These are phyloP conservation scores for Hysterangium stoloniferum DNA, from an alignment of 768 basidiomycete species.

Conservation along the genomic window DNA sequence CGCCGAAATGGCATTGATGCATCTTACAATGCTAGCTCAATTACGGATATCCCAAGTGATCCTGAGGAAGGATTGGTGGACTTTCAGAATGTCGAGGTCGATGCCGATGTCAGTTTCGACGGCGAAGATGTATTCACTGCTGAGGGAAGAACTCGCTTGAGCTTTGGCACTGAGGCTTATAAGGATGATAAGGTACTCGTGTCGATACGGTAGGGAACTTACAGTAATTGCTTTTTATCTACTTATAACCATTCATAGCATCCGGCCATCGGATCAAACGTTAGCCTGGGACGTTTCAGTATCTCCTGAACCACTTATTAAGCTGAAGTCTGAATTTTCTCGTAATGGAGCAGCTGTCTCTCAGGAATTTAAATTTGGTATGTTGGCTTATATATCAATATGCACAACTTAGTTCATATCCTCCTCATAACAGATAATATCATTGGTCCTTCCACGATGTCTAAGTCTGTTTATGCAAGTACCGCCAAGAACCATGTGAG, in stretches of 20 bases:
- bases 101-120: conserved; percentile 29
- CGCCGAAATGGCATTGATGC: conserved; percentile 1
- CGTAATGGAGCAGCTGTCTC: conserved; percentile 32
- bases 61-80: conserved; percentile 73
- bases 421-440: conserved; percentile 1
- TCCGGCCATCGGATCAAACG: conserved; percentile 48
- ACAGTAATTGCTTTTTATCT: not conserved
- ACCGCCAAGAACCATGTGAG: conserved; percentile 73
- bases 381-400: not conserved
- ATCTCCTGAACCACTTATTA: conserved; percentile 39
- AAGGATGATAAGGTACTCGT: conserved; percentile 82
- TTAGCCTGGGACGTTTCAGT: conserved; percentile 44
- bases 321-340: conserved; percentile 49
- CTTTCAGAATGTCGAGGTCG: conserved; percentile 45
- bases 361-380: conserved; percentile 20
- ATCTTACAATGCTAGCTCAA: not conserved
- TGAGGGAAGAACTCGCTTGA: conserved; percentile 41
- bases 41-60: conserved; percentile 68
- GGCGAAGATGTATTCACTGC: conserved; percentile 60
- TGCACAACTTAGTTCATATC: not conserved
- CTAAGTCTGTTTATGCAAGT: conserved; percentile 65
- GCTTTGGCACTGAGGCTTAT: conserved; percentile 23
- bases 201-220: conserved; percentile 53
- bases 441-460: conserved; percentile 9
- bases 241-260: conserved; percentile 29